These are phyloP conservation scores for Pecoramyces ruminantium DNA, from an alignment of 192 early-diverging fungal species.

Conservation along the genomic window DNA sequence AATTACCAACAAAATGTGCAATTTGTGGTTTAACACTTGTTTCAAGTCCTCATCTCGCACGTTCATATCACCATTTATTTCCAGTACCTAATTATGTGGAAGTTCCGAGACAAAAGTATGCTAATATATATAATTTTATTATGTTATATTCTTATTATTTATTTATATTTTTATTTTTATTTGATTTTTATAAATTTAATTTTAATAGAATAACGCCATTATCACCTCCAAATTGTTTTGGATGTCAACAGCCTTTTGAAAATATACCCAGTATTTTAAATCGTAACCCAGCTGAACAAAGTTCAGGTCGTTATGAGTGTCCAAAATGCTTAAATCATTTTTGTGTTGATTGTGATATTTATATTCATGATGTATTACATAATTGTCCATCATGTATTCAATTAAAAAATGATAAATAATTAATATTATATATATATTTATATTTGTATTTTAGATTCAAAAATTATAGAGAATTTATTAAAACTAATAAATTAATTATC, in stretches of 20 bases:
- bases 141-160: too few relatives aligned
- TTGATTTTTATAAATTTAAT: not conserved
- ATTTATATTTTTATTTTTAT: not conserved
- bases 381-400: slow-evolving; percentile 60
- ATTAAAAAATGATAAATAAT: not conserved
- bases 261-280: slow-evolving; percentile 15
- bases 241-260: slow-evolving; percentile 8
- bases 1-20: slow-evolving; percentile 82
- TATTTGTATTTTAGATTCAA: too few relatives aligned
- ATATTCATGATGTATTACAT: slow-evolving; percentile 79
- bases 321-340: slow-evolving; percentile 56
- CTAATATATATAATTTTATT: too few relatives aligned
- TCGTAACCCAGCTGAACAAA: slow-evolving; percentile 3
- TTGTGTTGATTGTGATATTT: slow-evolving; percentile 85
- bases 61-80: slow-evolving; percentile 90
- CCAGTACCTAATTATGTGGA: slow-evolving; percentile 74
- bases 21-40: slow-evolving; percentile 77
- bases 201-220: not conserved
- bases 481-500: too few relatives aligned
- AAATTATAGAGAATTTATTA: too few relatives aligned
- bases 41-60: slow-evolving; percentile 71
- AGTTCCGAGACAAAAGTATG: slow-evolving; percentile 25
- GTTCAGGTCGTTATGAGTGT: slow-evolving; percentile 48
- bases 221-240: not conserved
- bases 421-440: too few relatives aligned